A percentile compares a stretch with the other conserved stretches of the same genome.
phyloP scores from a whole-genome alignment of 2,329 filamentous ascomycete species.

The Ophiostoma australiae region DNA sequence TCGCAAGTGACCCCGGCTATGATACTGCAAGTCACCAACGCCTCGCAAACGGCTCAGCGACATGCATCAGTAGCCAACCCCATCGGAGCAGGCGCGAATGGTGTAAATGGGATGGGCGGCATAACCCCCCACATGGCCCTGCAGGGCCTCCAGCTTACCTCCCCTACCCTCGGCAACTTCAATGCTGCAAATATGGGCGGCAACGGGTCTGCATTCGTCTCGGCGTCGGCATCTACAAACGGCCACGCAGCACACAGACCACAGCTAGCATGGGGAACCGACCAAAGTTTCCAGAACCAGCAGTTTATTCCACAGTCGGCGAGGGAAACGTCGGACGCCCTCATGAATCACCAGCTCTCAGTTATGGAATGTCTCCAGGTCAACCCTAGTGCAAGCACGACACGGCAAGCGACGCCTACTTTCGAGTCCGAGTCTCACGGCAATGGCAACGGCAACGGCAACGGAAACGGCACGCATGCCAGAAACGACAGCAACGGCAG shows the following conservation, averaged over 20 bases:
- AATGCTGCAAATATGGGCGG: not conserved
- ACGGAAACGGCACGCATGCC: conserved; percentile 25
- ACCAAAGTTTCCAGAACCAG: conserved; percentile 54
- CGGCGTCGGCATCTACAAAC: not conserved
- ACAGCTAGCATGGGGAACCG: conserved; percentile 52
- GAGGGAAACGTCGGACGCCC: conserved; percentile 54
- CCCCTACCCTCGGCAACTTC: not conserved
- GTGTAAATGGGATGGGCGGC: not conserved
- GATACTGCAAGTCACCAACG: conserved; percentile 1
- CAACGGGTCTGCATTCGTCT: not conserved
- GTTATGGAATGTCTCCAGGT: conserved; percentile 54
- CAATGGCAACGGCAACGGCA: not conserved
- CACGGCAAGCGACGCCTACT: conserved; percentile 54
- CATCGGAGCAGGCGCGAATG: not conserved
- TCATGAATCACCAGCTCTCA: conserved; percentile 52
- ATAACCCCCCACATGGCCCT: not conserved
- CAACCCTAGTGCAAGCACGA: conserved; percentile 55
- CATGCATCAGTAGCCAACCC: conserved; percentile 9
- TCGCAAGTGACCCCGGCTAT: conserved; percentile 4
- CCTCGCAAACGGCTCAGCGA: not conserved
- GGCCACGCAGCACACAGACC: not conserved
- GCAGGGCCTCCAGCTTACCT: not conserved
- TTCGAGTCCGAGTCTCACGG: conserved; percentile 10
- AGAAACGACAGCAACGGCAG: not conserved
- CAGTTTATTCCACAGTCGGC: conserved; percentile 53